Base-by-base conservation (phyloP, 345 rosid species). In the Gossypium ekmanianum region DNA sequence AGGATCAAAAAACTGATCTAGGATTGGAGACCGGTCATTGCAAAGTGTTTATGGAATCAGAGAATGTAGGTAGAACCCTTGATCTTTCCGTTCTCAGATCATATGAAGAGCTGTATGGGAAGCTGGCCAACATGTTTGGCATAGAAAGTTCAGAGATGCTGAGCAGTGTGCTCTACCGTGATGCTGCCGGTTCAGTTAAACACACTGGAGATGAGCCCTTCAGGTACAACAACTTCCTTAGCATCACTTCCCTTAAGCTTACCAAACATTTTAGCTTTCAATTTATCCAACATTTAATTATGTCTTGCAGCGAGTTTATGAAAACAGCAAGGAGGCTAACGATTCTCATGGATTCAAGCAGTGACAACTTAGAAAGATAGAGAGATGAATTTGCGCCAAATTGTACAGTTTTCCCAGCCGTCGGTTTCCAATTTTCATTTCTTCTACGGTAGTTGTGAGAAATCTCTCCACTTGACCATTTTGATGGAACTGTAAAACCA, bases 21-120 rank as follows among this genome's bases (percentile, higher is more conserved):
- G 80, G 83, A 59, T 68, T 86, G 76, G 92, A 86, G 78, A 85
- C 83, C 0, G 97, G 92, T 22, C 94, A 89, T 43, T 92, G 98
- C 87, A 92, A 92, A 81, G 95, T 94, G 55, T 94, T 91, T 74
- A 78, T 89, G 94, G 94, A 92, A 80, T 89, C 97, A 0, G 98
- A 94, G 20, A 89, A 91, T 22, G 89, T 92, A 3, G 97, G 97
- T 20, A 84, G 97, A 75, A 92, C 95, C 2, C 87, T 94, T 45
- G 94, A 94, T 79, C 77, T 94, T 12, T 88, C 97, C 0, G 83
- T 79, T 71, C 85, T 94, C 11, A 83, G 94, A 43, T 94, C 98
- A 5, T 94, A 94, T 2, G 90, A 91, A 61, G 97, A 94, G 78
- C 80, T 94, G 68, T 76, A 85, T 43, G 64, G 85, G 72, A 91